A percentile compares a stretch with the other conserved stretches of the same genome.
Conservation (phyloP, 768 basidiomycete genomes). For the Gymnopilus junonius region DNA sequence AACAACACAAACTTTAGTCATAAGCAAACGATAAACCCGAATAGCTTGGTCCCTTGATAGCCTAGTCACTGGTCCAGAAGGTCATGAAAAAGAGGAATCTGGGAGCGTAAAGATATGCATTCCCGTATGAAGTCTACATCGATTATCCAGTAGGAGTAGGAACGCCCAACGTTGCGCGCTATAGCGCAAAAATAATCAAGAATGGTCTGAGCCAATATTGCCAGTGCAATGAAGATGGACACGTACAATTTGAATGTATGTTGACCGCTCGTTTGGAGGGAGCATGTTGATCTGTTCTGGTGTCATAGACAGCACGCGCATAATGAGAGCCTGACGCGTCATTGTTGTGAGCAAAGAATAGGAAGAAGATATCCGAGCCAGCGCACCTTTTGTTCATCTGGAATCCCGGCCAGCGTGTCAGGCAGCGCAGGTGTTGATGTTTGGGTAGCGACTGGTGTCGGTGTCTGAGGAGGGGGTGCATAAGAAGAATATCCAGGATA, state of each 20-base stretch:
- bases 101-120: background rate
- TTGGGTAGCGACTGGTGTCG: conserved; percentile 21
- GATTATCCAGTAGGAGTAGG: conserved; percentile 1
- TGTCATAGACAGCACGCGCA: conserved; percentile 82
- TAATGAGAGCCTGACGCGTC: conserved; percentile 62
- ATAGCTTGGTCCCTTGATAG: too few species aligned
- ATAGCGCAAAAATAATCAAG: background rate
- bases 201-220: background rate
- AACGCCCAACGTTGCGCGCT: background rate
- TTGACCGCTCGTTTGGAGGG: conserved; percentile 73
- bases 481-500: conserved; percentile 30
- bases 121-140: background rate
- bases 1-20: too few species aligned
- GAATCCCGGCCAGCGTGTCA: conserved; percentile 60
- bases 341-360: background rate
- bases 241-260: conserved; percentile 83
- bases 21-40: too few species aligned
- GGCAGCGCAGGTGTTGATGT: conserved; percentile 39
- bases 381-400: conserved; percentile 70
- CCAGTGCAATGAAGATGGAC: background rate
- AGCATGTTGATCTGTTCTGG: conserved; percentile 81
- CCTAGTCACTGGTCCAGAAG: too few species aligned
- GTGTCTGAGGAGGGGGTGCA: conserved; percentile 19
- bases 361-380: background rate
- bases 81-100: too few species aligned